Evolutionary conservation across 495 filamentous ascomycete genomes (phyloP).

Genomic region (Pyrenopolyporus hunteri): DNA sequence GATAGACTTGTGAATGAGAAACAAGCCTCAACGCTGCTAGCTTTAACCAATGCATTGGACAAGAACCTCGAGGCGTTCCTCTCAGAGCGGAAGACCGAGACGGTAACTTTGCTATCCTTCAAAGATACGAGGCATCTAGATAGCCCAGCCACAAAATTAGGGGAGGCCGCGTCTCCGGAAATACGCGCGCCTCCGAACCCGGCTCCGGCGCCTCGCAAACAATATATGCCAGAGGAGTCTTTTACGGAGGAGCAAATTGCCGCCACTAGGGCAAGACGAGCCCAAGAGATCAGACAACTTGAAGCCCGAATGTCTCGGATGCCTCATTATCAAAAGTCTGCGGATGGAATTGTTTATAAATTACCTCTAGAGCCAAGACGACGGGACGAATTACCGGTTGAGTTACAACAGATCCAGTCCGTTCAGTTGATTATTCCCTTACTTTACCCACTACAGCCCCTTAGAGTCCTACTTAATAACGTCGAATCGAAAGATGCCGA

Average conservation of each 20-base stretch:
- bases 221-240: slow-evolving; percentile 48
- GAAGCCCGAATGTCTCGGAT: slow-evolving; percentile 78
- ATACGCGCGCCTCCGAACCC: slow-evolving; percentile 57
- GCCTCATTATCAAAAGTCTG: slow-evolving; percentile 70
- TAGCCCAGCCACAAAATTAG: slow-evolving; percentile 9
- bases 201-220: slow-evolving; percentile 18
- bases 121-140: slow-evolving; percentile 55
- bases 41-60: slow-evolving; percentile 74
- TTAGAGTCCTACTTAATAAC: slow-evolving; percentile 69
- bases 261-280: slow-evolving; percentile 67
- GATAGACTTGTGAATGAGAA: slow-evolving; percentile 66
- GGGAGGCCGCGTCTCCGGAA: slow-evolving; percentile 51
- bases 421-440: slow-evolving; percentile 73
- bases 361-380: slow-evolving; percentile 75
- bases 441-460: slow-evolving; percentile 74
- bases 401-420: slow-evolving; percentile 67
- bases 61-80: slow-evolving; percentile 75
- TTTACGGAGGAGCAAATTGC: slow-evolving; percentile 64
- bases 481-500: slow-evolving; percentile 65
- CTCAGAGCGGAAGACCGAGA: slow-evolving; percentile 73
- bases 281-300: slow-evolving; percentile 72
- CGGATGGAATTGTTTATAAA: slow-evolving; percentile 72
- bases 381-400: slow-evolving; percentile 63
- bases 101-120: slow-evolving; percentile 78
- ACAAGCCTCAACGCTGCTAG: slow-evolving; percentile 65